Conservation (phyloP, 345 rosid species). For the Acer yangbiense region DNA sequence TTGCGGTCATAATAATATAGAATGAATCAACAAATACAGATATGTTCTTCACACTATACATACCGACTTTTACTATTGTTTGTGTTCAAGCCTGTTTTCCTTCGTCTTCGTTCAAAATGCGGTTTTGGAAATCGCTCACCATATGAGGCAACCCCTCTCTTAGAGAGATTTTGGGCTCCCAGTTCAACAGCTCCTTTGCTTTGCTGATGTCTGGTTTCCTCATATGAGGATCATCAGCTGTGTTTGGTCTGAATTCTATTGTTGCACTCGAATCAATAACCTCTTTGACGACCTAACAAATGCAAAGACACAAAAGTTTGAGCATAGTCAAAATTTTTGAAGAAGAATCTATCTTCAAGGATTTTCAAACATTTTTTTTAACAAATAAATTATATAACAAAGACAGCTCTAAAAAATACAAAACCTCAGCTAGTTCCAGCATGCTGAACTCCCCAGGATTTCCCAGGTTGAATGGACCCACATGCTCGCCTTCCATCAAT, state of each 20-base stretch:
- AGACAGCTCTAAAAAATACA: constrained; percentile 20
- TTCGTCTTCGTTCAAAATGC: constrained; percentile 87
- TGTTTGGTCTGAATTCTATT: constrained; percentile 83
- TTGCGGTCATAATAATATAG: constrained; percentile 8
- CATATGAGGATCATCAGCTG: constrained; percentile 95
- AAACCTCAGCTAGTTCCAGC: constrained; percentile 98
- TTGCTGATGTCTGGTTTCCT: constrained; percentile 94
- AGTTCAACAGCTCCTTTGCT: constrained; percentile 86
- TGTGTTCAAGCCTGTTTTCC: constrained; percentile 56
- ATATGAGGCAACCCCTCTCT: constrained; percentile 89
- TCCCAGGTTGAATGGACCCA: constrained; percentile 96
- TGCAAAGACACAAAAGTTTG: neutral
- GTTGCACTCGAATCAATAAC: constrained; percentile 94
- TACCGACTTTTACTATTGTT: neutral
- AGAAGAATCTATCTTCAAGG: neutral
- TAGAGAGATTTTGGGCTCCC: constrained; percentile 88
- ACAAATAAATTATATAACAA: neutral
- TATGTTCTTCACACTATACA: constrained; percentile 47
- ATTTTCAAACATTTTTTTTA: neutral
- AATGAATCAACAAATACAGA: constrained; percentile 33
- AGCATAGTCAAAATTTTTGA: neutral
- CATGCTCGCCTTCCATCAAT: constrained; percentile 87
- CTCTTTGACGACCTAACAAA: constrained; percentile 75
- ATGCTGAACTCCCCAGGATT: constrained; percentile 99
- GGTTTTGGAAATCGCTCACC: constrained; percentile 86